Base-by-base conservation (phyloP, 352 stramenopile genomes). In the Halophytophthora batemanensis region DNA sequence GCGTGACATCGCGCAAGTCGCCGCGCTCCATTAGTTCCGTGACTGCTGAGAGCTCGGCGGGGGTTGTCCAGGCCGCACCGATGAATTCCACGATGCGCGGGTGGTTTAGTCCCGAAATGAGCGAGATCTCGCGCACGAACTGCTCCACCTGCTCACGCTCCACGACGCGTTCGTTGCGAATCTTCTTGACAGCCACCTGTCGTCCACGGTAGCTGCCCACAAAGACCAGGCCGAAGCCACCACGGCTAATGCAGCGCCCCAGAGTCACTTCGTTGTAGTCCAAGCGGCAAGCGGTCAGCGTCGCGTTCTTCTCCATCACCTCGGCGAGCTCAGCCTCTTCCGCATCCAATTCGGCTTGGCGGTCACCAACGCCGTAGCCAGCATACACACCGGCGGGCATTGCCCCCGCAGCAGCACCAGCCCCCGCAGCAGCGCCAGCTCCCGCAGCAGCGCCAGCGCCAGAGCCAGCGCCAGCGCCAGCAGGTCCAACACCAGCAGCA, bases 11-110 rank as follows among this genome's bases (percentile, higher is more conserved):
- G 14, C 71, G 76, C 14, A 90, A 35, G 41, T 89, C 77, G 0
- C 78, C 78, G 7, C 70, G 67, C 36, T 87, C 76, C 78, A 89
- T 87, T 34, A 83, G 69, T 56, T 89, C 78, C 15, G 71, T 84
- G 39, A 87, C 76, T 3, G 69, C 66, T 1, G 62, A 70, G 6
- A 89, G 48, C 42, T 86, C 72, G 11, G 63, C 61, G 0, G 80
- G 57, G 2, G 64, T 66, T 2, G 59, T 68, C 74, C 77, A 89
- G 34, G 73, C 69, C 2, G 81, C 74, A 2, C 78, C 78, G 21
- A 87, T 60, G 35, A 87, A 89, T 33, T 81, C 72, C 11, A 89
- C 76, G 19, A 89, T 81, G 39, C 72, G 72, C 13, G 69, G 66
- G 29, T 89, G 78, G 25, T 69, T 59, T 3, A 87, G 50, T 3